Evolutionary conservation across 2,329 filamentous ascomycete species (phyloP).

Genomic region (Zasmidium citrigriseum): DNA sequence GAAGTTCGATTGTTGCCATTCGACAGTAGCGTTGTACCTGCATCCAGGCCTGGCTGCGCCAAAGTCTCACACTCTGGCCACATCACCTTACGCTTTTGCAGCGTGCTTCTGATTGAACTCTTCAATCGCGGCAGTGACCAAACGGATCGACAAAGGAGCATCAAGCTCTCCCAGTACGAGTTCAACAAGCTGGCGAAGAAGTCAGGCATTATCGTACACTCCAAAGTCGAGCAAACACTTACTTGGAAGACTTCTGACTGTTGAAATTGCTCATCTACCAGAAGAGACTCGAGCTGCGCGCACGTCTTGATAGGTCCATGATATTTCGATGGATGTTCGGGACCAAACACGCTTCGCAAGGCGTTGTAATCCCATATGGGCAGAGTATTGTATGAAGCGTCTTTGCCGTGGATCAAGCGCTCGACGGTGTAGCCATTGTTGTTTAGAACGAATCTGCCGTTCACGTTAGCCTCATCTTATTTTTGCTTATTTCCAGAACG

Average conservation of each 20-base stretch:
- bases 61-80: too few relatives aligned
- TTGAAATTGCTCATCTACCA: conserved; percentile 11
- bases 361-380: conserved; percentile 16
- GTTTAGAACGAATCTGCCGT: conserved; percentile 44
- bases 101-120: conserved; percentile 20
- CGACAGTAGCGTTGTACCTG: too few relatives aligned
- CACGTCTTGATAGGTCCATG: conserved; percentile 12
- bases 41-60: too few relatives aligned
- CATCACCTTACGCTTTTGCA: conserved; percentile 5
- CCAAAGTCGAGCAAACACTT: neutral
- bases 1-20: too few relatives aligned
- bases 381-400: conserved; percentile 20
- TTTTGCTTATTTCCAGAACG: neutral
- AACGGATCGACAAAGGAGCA: conserved; percentile 19
- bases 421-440: conserved; percentile 64
- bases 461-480: neutral
- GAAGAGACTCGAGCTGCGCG: conserved; percentile 11
- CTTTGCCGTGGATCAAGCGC: conserved; percentile 50
- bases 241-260: conserved; percentile 15
- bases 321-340: conserved; percentile 6
- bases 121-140: conserved; percentile 23
- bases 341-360: conserved; percentile 8
- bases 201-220: neutral
- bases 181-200: conserved; percentile 17
- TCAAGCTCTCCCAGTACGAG: conserved; percentile 22